Evolutionary conservation across 768 basidiomycete species (phyloP), one percentile per base, ranked within the genome.

Genomic region (Termitomyces sp.): DNA sequence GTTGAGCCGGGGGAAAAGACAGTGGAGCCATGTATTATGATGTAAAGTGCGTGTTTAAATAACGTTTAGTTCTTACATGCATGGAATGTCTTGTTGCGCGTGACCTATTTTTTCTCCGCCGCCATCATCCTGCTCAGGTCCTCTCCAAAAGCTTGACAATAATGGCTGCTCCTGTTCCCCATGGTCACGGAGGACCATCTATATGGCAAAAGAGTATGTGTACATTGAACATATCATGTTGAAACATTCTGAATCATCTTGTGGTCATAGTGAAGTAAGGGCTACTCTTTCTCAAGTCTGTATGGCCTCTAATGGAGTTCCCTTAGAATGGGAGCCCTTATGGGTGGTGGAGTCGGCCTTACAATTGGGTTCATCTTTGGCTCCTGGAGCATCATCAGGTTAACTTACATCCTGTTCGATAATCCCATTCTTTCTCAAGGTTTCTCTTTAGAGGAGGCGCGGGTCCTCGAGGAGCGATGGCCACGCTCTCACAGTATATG

Each of bases 281-380:
- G 58, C 24, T 57, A 45, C 50, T 53, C 22, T 64, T 56, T 59
- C 46, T 24, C 39, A 38, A 58, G 50, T 42, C 46, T 62, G 49
- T 20, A 48, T 18, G 38, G 12, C 53, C 56, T 62, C 59, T 61
- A 65, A 58, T 60, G 58, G 52, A 13, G 32, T 42, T 51, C 61
- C 61, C 63, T n/a, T 66, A 94, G 92, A 74, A 94, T 94, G 92
- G 92, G 92, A 67, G 93, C 92, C 49, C 75, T 92, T 60, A 94
- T 94, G 92, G 92, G 92, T 59, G 91, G 89, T 67, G 92, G 93
- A 61, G 96, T 98, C 57, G 96, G 96, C 13, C 83, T 97, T 50
- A 96, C 95, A 38, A 97, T 98, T 70, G 96, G 97, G 18, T 98
- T 98, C 78, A 88, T 99, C 62, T 98, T 98, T 70, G 96, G 96